Evolutionary conservation across 108 stramenopile species (phyloP), one percentile per base, ranked within the genome.

Genomic region (Cyclotella kingstonii): DNA sequence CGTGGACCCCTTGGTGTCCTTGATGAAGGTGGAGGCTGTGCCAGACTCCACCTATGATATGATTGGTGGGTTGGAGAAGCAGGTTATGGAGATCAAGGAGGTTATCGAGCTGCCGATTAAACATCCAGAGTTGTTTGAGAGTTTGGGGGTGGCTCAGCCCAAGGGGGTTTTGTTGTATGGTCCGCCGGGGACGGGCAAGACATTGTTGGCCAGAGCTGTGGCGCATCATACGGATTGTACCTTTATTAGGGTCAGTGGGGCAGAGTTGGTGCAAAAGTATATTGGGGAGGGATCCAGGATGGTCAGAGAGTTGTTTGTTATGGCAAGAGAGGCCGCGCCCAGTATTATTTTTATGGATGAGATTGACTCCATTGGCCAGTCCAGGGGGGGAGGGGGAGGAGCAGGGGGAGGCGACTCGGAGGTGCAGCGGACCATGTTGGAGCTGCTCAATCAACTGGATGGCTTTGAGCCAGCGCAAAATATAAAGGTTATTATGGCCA

Each of bases 331-430:
- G 80, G 95, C 96, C 0, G 95, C 97, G 11, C 99, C 99, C 9
- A 87, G 86, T 56, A 99, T 99, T 73, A 99, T 99, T 60, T 99
- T 99, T 66, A 98, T 99, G 99, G 99, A 99, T 70, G 99, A 99
- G 74, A 96, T 98, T 65, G 99, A 99, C 70, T 94, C 94, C 66
- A 98, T 99, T 57, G 99, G 99, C 12, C 77, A 80, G 33, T 68
- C 82, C 22, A 80, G 99, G 22, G n/a, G n/a, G n/a, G 92, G 93
- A 19, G 81, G 83, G 23, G 84, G 81, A 28, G 87, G 86, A 43
- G 63, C 74, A 4, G 87, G 90, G 33, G 92, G 95, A 25, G 98
- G 97, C 7, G 98, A 99, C 73, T 92, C 91, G 9, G 98, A 99
- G 80, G 98, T 99, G 10, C 97, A 98, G 71, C 87, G 98, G 27